Conservation (phyloP, 768 basidiomycete genomes). For the Gloeophyllum trabeum region DNA sequence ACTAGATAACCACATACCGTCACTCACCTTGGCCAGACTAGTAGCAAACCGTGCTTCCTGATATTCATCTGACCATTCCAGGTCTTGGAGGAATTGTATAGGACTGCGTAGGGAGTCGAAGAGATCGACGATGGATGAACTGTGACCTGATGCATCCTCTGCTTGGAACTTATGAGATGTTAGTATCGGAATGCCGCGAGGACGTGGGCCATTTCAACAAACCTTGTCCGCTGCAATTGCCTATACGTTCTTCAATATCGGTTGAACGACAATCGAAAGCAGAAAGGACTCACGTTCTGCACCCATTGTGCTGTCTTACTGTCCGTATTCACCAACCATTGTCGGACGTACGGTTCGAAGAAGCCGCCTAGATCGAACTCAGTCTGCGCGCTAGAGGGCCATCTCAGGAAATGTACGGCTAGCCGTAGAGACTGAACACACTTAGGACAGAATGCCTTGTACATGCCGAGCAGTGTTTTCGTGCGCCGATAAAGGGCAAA, state of each 20-base stretch:
- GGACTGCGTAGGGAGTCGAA: conserved; percentile 92
- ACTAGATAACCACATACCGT: background rate
- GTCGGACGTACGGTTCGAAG: conserved; percentile 81
- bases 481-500: conserved; percentile 78
- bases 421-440: conserved; percentile 31
- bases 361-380: conserved; percentile 63
- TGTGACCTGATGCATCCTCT: conserved; percentile 71
- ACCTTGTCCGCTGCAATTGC: conserved; percentile 83
- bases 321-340: conserved; percentile 86
- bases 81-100: conserved; percentile 74
- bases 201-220: no score
- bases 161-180: conserved; percentile 50
- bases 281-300: conserved; percentile 58
- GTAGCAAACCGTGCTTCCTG: conserved; percentile 89
- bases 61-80: conserved; percentile 88
- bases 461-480: conserved; percentile 69
- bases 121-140: conserved; percentile 94
- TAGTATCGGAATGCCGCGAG: conserved; percentile 5
- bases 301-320: conserved; percentile 93
- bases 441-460: conserved; percentile 70
- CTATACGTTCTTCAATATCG: conserved; percentile 24
- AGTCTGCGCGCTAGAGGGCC: conserved; percentile 32
- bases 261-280: background rate
- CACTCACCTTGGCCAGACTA: conserved; percentile 66
- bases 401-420: background rate